Percentiles rank a stretch among this genome's conserved stretches.
Evolutionary conservation across 345 rosid genomes (phyloP).

Genomic region (Eucalyptus regnans): DNA sequence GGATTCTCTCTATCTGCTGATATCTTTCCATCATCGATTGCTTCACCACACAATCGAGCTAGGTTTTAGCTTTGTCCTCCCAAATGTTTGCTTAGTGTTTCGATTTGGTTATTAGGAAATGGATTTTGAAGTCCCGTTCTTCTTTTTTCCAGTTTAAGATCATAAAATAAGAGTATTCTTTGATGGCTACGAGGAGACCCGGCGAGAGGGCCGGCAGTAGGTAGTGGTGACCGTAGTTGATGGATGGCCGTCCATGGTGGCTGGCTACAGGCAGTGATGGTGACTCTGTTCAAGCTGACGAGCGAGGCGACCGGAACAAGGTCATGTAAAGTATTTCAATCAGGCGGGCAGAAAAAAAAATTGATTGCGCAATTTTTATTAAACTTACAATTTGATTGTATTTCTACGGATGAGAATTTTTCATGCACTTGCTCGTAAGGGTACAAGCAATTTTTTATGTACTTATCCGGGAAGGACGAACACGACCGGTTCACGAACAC

Average conservation of each 20-base stretch:
- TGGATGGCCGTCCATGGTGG: background rate
- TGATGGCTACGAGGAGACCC: background rate
- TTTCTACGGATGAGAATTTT: background rate
- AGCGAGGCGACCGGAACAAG: background rate
- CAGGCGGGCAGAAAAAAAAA: background rate
- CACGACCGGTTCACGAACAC: background rate
- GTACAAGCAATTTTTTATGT: background rate
- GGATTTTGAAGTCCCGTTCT: background rate
- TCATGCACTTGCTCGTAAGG: background rate
- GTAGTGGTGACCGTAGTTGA: background rate
- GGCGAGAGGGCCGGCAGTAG: background rate
- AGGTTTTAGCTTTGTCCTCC: background rate
- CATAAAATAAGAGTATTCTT: background rate
- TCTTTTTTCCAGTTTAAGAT: background rate
- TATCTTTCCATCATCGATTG: background rate
- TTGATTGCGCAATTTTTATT: background rate
- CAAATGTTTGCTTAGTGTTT: background rate
- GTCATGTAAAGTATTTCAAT: background rate
- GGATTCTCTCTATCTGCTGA: background rate
- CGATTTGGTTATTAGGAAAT: background rate
- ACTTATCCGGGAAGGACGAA: background rate
- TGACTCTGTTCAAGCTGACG: background rate
- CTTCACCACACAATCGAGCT: background rate
- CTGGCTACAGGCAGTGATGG: background rate
- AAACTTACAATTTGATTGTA: background rate